Base-by-base conservation (phyloP, 768 basidiomycete species). In the Amanita exitialis region DNA sequence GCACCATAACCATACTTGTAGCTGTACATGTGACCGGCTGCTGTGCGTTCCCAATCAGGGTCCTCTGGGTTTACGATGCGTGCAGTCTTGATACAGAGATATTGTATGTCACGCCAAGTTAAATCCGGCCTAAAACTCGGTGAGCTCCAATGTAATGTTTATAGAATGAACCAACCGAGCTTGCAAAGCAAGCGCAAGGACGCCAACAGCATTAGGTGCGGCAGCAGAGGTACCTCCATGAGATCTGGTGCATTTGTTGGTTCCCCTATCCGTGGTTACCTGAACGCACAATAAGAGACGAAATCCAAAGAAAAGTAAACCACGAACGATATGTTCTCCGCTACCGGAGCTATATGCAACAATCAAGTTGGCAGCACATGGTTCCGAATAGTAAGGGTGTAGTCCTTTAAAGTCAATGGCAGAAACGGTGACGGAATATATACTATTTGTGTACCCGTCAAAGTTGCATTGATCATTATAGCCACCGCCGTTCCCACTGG, bases 181-280 rank as follows among this genome's bases (percentile, higher is more conserved):
- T 68, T 91, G 75, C 13, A 99, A 71, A 5, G 91, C 91, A 9
- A 99, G 78, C 18, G 93, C 89, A 61, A 95, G 85, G 35, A 97
- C 89, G 23, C 92, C 96, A 12, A 84, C 93, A 21, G 92, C 96
- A 56, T 98, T 90, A 6, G 96, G 96, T 6, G 96, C 96, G 4
- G 96, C 96, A 20, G 96, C 96, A 13, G 95, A 97, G 1, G 96
- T 99, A 13, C 96, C 96, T 20, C 96, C 96, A 60, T 99, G 96
- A 0, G 70, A 76, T 36, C 71, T 74, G 1, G 93, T 77, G 64
- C 96, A 99, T 45, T 78, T 72, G 56, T 86, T 79, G 63, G 86
- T 77, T 7, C 94, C 94, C 42, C 86, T 83, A 62, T 98, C 96
- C 12, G 94, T 97, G 4, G 96, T 99, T 41, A 90, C 85, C 94